Percentiles rank a stretch among this genome's conserved stretches.
Evolutionary conservation across 75 land plant species (phyloP).

Genomic region (Adiantum capillusveneris): DNA sequence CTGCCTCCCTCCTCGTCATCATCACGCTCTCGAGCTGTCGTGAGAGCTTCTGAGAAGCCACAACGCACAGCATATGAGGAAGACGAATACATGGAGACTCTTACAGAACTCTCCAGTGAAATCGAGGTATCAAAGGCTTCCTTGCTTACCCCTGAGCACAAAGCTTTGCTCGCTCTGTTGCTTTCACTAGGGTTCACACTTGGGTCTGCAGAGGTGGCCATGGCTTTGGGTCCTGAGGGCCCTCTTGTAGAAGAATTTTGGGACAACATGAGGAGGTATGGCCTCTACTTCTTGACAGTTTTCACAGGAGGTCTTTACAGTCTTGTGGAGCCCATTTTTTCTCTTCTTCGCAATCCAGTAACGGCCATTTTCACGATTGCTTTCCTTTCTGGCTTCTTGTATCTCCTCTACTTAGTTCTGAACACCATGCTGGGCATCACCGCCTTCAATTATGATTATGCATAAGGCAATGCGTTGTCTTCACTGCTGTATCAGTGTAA

Average conservation of each 20-base stretch:
- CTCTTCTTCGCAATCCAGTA: conserved; percentile 66
- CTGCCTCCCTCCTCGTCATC: too few relatives aligned
- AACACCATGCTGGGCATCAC: conserved; percentile 79
- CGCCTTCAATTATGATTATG: conserved; percentile 57
- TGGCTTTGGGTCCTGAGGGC: conserved; percentile 84
- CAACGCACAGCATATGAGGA: too few relatives aligned
- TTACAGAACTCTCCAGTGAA: too few relatives aligned
- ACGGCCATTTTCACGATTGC: conserved; percentile 59
- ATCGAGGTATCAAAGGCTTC: too few relatives aligned
- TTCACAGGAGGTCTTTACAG: conserved; percentile 79
- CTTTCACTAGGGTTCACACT: background rate
- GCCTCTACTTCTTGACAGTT: conserved; percentile 74
- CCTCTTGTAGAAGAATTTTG: conserved; percentile 94
- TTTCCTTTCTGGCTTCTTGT: conserved; percentile 46
- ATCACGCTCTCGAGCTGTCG: too few relatives aligned
- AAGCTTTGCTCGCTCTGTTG: too few relatives aligned
- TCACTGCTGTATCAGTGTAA: too few relatives aligned
- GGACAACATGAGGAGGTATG: conserved; percentile 93
- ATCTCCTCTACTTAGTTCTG: conserved; percentile 57
- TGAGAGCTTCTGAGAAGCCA: too few relatives aligned
- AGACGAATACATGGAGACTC: too few relatives aligned
- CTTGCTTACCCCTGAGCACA: too few relatives aligned
- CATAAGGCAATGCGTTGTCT: too few relatives aligned
- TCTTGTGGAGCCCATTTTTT: conserved; percentile 54
- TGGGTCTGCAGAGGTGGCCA: conserved; percentile 33